Base-by-base conservation (phyloP, 2,329 filamentous ascomycete genomes). In the Epichloe glyceriae region DNA sequence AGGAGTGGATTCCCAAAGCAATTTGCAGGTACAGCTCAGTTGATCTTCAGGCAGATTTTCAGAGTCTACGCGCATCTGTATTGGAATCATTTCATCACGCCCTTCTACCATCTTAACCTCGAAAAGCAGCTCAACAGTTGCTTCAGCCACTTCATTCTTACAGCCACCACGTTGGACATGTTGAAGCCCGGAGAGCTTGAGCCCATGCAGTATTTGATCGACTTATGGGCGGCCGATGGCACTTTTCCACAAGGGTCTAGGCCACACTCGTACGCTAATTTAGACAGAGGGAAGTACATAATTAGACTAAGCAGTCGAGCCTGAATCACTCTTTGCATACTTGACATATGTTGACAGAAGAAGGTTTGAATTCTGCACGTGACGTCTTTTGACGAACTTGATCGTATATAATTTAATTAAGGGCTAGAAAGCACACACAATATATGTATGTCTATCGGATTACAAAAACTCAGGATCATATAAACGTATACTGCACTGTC, bases 1-100 rank as follows among this genome's bases (percentile, higher is more conserved):
- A 79, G 85, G 35, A 89, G 86, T 54, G 89, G 90, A 4, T 96
- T 96, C 67, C 89, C 89, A 2, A 79, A 83, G 58, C 84, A 85
- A 54, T 95, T 95, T 66, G 75, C 87, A 58, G 79, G 82, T 56
- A 88, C 94, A 58, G 89, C 89, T 72, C 88, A 90, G 72, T 82
- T 82, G 52, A 90, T 95, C 60, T 88, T 95, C 72, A 85, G 88
- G 60, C 90, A 95, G 69, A 95, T 96, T 83, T 95, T 96, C 75
- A 85, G 90, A 53, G 89, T 95, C 59, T 96, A 96, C 63, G 85
- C 91, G 44, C 90, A 96, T 69, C 80, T 97, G 53, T 97, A 96
- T 74, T 95, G 93, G 77, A 86, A 88, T 51, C 90, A 96, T 68
- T 97, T 86, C 68, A 70, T 83, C 56, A 83, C 86, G 58, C 84